Conservation (phyloP, 768 basidiomycete genomes). For the Mycena galopus region DNA sequence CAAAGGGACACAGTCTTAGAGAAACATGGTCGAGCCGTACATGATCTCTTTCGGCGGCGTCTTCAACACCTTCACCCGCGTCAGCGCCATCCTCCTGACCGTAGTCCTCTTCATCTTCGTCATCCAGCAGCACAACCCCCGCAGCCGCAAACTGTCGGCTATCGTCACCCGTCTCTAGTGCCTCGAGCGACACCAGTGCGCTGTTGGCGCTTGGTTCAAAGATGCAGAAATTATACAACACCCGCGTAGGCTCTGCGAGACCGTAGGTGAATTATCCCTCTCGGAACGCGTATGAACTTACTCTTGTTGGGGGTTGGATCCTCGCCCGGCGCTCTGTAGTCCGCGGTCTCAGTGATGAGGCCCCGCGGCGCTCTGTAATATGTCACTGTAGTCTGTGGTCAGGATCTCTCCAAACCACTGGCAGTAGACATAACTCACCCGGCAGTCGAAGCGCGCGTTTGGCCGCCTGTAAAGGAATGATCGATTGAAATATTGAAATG, state of each 20-base stretch:
- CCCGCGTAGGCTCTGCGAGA: slow-evolving; percentile 57
- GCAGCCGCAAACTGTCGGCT: slow-evolving; percentile 62
- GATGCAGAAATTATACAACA: slow-evolving; percentile 69
- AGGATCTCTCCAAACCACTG: no score
- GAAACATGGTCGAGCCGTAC: slow-evolving; percentile 64
- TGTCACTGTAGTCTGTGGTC: slow-evolving; percentile 46
- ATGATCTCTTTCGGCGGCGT: slow-evolving; percentile 42
- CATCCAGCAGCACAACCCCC: slow-evolving; percentile 63
- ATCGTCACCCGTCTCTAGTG: slow-evolving; percentile 58
- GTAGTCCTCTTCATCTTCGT: slow-evolving; percentile 70
- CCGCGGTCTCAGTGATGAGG: slow-evolving; percentile 51
- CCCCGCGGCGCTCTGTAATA: slow-evolving; percentile 51
- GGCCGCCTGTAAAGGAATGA: slow-evolving; percentile 35
- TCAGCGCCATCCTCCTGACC: slow-evolving; percentile 66
- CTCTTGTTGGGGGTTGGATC: slow-evolving; percentile 12
- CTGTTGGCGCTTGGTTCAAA: slow-evolving; percentile 63
- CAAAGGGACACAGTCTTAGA: slow-evolving; percentile 61
- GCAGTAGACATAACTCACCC: no score
- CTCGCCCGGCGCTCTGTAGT: slow-evolving; percentile 29
- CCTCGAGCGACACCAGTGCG: slow-evolving; percentile 61
- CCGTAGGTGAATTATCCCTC: neutral
- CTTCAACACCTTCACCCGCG: slow-evolving; percentile 39
- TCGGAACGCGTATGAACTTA: neutral
- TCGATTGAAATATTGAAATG: no score
- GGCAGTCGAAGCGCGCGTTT: slow-evolving; percentile 45